Percentiles rank a stretch among this genome's conserved stretches.
Conservation (phyloP, 305 asterid species). For the Rubia peregrina region DNA sequence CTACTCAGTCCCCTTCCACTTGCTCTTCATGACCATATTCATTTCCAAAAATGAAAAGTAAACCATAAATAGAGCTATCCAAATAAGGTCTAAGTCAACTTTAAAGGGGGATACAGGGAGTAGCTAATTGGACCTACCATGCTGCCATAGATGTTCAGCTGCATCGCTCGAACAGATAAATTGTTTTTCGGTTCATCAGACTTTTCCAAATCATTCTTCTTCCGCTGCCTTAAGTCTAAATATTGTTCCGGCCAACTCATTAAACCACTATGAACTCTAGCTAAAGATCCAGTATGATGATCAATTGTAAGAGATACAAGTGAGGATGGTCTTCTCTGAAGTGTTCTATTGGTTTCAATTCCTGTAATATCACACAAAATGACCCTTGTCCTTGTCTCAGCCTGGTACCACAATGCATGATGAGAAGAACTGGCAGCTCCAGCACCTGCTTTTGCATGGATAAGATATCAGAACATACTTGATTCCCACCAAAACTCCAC, state of each 20-base stretch:
- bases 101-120: background rate
- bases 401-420: constrained; percentile 48
- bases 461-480: constrained; percentile 5
- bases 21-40: constrained; percentile 1
- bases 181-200: constrained; percentile 30
- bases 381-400: constrained; percentile 73
- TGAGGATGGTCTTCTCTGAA: constrained; percentile 51
- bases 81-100: background rate
- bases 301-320: constrained; percentile 39
- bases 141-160: constrained; percentile 74
- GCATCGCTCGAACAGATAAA: constrained; percentile 72
- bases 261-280: constrained; percentile 44
- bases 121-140: constrained; percentile 36
- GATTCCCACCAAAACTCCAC: background rate
- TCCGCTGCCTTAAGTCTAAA: constrained; percentile 23
- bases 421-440: constrained; percentile 46
- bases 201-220: constrained; percentile 26
- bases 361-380: constrained; percentile 63
- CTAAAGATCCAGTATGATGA: constrained; percentile 42
- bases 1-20: background rate
- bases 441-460: constrained; percentile 30
- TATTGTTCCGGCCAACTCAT: constrained; percentile 80
- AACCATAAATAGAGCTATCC: background rate
- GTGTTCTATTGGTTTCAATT: constrained; percentile 43
- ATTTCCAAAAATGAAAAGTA: background rate